These are phyloP conservation scores for Colletotrichum orchidophilum DNA, from an alignment of 2,329 filamentous ascomycete species.

Conservation along the genomic window DNA sequence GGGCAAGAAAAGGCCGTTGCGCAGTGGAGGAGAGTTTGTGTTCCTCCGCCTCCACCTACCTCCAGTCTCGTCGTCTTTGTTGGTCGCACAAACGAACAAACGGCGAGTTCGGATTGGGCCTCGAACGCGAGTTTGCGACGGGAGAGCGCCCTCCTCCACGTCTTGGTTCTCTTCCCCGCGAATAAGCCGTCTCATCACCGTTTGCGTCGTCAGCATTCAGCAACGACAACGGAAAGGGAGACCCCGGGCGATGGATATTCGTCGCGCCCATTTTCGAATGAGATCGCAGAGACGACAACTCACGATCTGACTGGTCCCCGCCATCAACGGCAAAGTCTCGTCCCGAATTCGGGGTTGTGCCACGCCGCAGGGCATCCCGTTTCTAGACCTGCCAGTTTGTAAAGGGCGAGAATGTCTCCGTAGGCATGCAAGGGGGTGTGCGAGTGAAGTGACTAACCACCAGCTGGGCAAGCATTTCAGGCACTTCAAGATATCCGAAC, in stretches of 20 bases:
- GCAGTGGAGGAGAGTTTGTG: background rate
- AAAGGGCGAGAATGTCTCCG: background rate
- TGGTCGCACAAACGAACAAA: conserved; percentile 16
- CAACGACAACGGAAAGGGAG: conserved; percentile 6
- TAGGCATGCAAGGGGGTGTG: background rate
- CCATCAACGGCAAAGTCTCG: conserved; percentile 9
- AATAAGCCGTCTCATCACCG: background rate
- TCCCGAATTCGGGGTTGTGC: conserved; percentile 1
- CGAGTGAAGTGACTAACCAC: background rate
- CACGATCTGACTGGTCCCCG: conserved; percentile 20
- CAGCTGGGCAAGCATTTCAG: conserved; percentile 5
- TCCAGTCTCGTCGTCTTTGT: background rate
- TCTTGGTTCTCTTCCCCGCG: no score
- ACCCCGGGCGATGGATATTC: background rate
- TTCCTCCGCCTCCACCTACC: background rate
- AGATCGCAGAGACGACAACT: background rate
- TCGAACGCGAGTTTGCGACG: conserved; percentile 22
- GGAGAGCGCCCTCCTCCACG: background rate
- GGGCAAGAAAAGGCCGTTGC: conserved; percentile 11
- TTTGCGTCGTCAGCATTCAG: conserved; percentile 28
- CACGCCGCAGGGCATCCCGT: background rate
- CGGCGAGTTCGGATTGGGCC: conserved; percentile 24
- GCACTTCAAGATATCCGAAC: background rate
- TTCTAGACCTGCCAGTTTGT: background rate
- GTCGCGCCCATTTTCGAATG: background rate